These are phyloP conservation scores for Ophiocordyceps camponoti-floridani DNA, from an alignment of 2,329 filamentous ascomycete species.

Conservation along the genomic window DNA sequence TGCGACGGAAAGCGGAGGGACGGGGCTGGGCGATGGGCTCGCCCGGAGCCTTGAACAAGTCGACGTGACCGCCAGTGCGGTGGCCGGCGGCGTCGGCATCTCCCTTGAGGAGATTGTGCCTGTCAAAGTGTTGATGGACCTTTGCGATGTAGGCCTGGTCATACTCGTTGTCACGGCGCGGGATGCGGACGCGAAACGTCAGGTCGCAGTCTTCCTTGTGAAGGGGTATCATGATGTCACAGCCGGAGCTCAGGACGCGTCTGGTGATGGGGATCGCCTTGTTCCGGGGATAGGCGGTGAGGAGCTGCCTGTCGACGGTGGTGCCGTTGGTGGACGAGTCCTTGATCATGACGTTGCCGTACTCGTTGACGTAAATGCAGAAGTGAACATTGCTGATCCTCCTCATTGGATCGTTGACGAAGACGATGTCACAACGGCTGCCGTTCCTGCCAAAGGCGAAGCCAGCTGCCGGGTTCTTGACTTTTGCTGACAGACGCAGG, in stretches of 20 bases:
- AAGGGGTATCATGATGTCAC: constrained; percentile 52
- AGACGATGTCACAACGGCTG: constrained; percentile 52
- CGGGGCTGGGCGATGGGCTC: constrained; percentile 1
- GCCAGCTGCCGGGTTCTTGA: constrained; percentile 51
- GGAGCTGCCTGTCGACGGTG: constrained; percentile 54
- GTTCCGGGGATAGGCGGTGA: constrained; percentile 27
- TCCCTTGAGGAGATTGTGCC: constrained; percentile 6
- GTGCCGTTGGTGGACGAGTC: constrained; percentile 96
- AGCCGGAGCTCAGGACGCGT: constrained; percentile 54
- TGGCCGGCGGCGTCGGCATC: constrained; percentile 20
- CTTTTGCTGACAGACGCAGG: constrained; percentile 55
- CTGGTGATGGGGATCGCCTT: constrained; percentile 12
- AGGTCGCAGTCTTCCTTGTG: constrained; percentile 39
- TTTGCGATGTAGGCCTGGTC: constrained; percentile 50
- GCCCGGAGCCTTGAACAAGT: constrained; percentile 14
- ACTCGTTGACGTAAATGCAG: constrained; percentile 76
- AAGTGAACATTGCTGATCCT: constrained; percentile 93
- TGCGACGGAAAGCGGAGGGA: constrained; percentile 7
- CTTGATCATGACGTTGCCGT: constrained; percentile 77
- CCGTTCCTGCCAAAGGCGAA: constrained; percentile 76
- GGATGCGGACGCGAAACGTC: constrained; percentile 73
- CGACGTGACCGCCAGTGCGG: constrained; percentile 19
- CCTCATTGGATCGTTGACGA: constrained; percentile 46
- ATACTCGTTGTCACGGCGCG: constrained; percentile 49
- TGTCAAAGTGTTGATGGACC: constrained; percentile 44